These are phyloP conservation scores for Asparagopsis taxiformis DNA, from an alignment of 31 red algal species.

Conservation along the genomic window DNA sequence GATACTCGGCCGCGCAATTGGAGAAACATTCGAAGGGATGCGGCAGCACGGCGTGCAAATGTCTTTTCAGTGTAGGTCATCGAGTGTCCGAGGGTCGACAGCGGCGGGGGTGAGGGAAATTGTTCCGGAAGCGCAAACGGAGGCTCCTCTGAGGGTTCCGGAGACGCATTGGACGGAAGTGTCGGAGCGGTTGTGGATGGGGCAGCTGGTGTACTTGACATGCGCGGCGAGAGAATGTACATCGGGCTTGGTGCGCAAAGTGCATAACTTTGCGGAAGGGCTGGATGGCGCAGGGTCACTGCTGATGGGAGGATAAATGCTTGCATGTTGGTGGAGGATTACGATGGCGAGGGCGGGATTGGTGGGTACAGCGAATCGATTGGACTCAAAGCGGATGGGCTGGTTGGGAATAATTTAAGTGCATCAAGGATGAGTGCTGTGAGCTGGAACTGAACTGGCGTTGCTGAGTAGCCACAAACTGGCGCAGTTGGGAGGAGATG, in stretches of 20 bases:
- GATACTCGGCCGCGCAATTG: constrained; percentile 46
- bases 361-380: not conserved
- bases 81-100: constrained; percentile 46
- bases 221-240: not conserved
- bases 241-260: not conserved
- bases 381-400: too few relatives aligned
- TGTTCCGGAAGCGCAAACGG: constrained; percentile 44
- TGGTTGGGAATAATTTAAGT: too few relatives aligned
- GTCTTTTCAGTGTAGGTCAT: constrained; percentile 41
- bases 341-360: not conserved
- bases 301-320: not conserved
- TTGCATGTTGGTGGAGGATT: not conserved
- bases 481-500: too few relatives aligned
- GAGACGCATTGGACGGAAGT: not conserved
- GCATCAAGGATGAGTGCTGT: too few relatives aligned
- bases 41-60: constrained; percentile 16
- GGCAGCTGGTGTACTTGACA: not conserved
- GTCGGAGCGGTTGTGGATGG: not conserved
- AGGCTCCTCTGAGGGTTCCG: not conserved
- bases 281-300: not conserved
- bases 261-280: not conserved
- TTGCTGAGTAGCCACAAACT: too few relatives aligned
- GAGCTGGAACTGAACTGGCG: too few relatives aligned
- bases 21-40: constrained; percentile 36
- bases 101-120: constrained; percentile 41